phyloP scores from a whole-genome alignment of 441 rosid species.

The Adansonia madagascariensis region DNA sequence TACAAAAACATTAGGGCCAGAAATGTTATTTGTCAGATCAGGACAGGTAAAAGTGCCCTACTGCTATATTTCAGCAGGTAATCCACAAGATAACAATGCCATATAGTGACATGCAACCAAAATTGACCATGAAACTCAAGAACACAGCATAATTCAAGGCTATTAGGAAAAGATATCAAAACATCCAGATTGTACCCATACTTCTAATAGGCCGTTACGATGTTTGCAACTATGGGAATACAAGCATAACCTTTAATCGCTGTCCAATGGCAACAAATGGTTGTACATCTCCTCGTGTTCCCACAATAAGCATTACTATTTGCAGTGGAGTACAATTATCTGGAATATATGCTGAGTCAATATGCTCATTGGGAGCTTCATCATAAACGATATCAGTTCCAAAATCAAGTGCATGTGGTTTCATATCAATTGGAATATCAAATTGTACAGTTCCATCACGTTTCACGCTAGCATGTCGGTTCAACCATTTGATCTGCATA shows the following conservation, averaged over 20 bases:
- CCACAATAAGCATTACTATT: conserved; percentile 91
- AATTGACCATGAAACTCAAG: neutral
- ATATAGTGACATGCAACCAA: neutral
- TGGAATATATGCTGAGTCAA: conserved; percentile 60
- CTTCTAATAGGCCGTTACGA: neutral
- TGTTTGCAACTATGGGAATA: neutral
- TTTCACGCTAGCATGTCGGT: conserved; percentile 87
- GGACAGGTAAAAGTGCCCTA: neutral
- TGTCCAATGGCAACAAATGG: conserved; percentile 95
- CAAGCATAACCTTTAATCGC: conserved; percentile 71
- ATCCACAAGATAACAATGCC: neutral
- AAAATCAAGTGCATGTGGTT: conserved; percentile 44
- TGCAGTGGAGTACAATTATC: conserved; percentile 72
- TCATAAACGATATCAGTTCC: conserved; percentile 38
- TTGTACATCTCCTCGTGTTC: conserved; percentile 99
- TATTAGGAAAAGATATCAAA: neutral
- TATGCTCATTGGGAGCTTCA: conserved; percentile 53
- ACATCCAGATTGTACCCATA: neutral
- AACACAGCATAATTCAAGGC: neutral
- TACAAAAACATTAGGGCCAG: neutral
- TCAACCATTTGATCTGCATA: conserved; percentile 77
- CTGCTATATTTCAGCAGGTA: neutral
- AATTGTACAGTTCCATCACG: conserved; percentile 90
- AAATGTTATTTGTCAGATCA: neutral
- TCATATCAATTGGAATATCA: conserved; percentile 77